phyloP scores from a whole-genome alignment of 75 land plant genomes.

The Selaginella tamariscina region DNA sequence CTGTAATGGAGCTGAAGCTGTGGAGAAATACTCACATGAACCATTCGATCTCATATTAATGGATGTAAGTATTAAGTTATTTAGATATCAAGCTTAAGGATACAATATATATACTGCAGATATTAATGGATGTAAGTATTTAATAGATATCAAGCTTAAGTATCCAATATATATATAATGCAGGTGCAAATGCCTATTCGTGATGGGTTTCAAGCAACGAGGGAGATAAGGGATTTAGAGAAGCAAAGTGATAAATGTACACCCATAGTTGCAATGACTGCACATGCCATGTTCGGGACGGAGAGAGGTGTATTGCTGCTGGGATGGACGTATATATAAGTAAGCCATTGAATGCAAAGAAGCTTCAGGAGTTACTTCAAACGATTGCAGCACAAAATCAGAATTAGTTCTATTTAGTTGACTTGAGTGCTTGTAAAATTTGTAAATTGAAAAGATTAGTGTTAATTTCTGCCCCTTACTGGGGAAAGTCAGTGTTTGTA shows the following conservation, averaged over 20 bases:
- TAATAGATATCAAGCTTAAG: no score
- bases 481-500: no score
- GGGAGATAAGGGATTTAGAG: constrained; percentile 14
- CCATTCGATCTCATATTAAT: constrained; percentile 31
- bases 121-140: no score
- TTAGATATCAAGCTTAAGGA: no score
- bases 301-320: constrained; percentile 26
- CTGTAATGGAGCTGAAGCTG: constrained; percentile 28
- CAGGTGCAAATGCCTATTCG: constrained; percentile 20
- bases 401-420: no score
- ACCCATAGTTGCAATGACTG: constrained; percentile 29
- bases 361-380: constrained; percentile 28
- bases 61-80: constrained; percentile 28
- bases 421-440: no score
- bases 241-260: constrained; percentile 5
- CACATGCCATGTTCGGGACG: constrained; percentile 32
- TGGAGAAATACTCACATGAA: constrained; percentile 20
- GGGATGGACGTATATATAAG: constrained; percentile 30
- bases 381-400: no score
- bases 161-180: not conserved
- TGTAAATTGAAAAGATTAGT: no score
- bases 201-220: constrained; percentile 19
- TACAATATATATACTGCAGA: no score
- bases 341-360: constrained; percentile 28
- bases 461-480: no score